Base-by-base conservation (phyloP, 345 rosid species). In the Syzygium jambos region DNA sequence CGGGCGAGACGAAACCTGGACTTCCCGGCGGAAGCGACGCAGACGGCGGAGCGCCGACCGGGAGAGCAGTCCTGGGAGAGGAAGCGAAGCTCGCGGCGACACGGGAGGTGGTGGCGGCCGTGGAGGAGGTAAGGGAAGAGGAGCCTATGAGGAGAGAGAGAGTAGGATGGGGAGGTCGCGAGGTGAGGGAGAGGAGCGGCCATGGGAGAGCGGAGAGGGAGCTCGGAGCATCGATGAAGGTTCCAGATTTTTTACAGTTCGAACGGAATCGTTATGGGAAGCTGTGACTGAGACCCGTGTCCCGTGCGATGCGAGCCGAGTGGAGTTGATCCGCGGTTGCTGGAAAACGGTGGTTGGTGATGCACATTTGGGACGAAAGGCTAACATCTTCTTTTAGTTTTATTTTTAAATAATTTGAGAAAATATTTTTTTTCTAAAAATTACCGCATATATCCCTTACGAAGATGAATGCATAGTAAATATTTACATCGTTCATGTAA, bases 131-230 rank as follows among this genome's bases (percentile, higher is more conserved):
- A 86, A 89, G 55, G 85, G 11, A 90, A 78, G 77, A 80, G 85
- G 84, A 90, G 85, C 15, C 90, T 90, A 56, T 65, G 89, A 77
- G 93, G 83, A 27, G 92, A 77, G 46, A 89, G 85, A 11, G 93
- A 84, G 49, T 87, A 53, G 82, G 87, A 9, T 2, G 52, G 12
- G 52, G 4, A 51, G 57, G 91, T 91, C 22, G 86, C 38, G 10
- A 87, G 89, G 90, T 30, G 87, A 85, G 91, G 90, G 68, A n/a
- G 68, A 55, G 86, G 56, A n/a, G 93, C 87, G 52, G 96, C 94
- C 98, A 96, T 94, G 78, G 89, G 38, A 49, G 83, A 41, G 82
- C 82, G 14, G 88, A 23, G 88, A 78, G 87, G 63, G 86, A 84
- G 85, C 22, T 85, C 87, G 90, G 51, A 84, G 89, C 93, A 91